These are phyloP conservation scores for Avena atlantica DNA, from an alignment of 176 grass and related monocot genomes.

Conservation along the genomic window DNA sequence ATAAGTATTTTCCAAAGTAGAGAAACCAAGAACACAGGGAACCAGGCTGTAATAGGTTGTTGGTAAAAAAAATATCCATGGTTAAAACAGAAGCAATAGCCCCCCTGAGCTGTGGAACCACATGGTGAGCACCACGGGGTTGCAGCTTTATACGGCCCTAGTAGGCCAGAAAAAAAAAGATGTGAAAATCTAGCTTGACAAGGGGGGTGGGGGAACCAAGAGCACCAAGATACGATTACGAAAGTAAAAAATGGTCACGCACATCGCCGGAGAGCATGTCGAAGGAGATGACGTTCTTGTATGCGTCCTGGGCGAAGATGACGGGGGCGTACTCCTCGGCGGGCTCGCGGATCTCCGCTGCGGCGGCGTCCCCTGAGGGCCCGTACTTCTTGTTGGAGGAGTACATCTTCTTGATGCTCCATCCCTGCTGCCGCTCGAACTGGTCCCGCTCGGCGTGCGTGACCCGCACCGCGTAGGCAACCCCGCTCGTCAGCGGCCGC, in stretches of 20 bases:
- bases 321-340: constrained; percentile 91
- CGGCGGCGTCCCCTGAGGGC: constrained; percentile 50
- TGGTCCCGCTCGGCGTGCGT: constrained; percentile 78
- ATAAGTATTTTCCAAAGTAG: background rate
- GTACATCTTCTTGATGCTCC: constrained; percentile 97
- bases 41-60: background rate
- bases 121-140: constrained; percentile 43
- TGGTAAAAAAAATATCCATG: constrained; percentile 8
- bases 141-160: constrained; percentile 48
- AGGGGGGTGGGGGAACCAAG: background rate
- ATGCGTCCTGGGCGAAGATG: constrained; percentile 96
- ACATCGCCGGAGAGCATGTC: constrained; percentile 95
- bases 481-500: constrained; percentile 94
- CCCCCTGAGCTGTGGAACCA: constrained; percentile 38
- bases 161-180: constrained; percentile 41
- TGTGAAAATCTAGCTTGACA: background rate
- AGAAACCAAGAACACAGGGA: background rate
- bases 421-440: constrained; percentile 90
- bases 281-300: constrained; percentile 93
- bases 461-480: constrained; percentile 91
- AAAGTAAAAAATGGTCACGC: constrained; percentile 24
- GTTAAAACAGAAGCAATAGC: constrained; percentile 3
- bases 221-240: background rate
- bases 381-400: constrained; percentile 67
- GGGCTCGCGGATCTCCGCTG: constrained; percentile 54